Evolutionary conservation across 768 basidiomycete species (phyloP).

Genomic region (Naganishia friedmannii): DNA sequence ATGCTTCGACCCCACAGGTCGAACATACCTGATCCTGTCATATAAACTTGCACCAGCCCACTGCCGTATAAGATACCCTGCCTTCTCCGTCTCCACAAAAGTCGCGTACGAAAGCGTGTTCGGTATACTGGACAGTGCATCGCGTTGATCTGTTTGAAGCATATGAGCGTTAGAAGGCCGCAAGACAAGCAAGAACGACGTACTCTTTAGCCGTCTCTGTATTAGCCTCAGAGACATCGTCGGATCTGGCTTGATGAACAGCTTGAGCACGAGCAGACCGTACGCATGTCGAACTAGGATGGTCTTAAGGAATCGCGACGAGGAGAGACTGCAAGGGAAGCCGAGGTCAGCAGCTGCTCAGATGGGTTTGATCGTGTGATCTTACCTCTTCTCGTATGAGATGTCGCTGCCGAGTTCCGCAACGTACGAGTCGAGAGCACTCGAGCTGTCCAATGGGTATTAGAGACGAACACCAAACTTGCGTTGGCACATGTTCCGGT

Average conservation of each 20-base stretch:
- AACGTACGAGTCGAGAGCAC: conserved; percentile 83
- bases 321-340: conserved; percentile 59
- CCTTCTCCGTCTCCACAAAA: conserved; percentile 91
- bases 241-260: conserved; percentile 92
- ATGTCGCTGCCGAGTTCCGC: conserved; percentile 82
- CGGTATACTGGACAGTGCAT: conserved; percentile 74
- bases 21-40: conserved; percentile 85
- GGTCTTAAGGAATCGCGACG: conserved; percentile 74
- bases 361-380: background rate
- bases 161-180: conserved; percentile 5
- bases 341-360: background rate
- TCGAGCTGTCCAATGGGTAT: too few species aligned
- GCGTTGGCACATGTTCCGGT: background rate
- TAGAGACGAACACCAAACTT: too few species aligned
- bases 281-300: conserved; percentile 81
- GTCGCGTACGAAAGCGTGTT: conserved; percentile 86
- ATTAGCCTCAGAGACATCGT: conserved; percentile 72
- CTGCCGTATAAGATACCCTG: conserved; percentile 89
- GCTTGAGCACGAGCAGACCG: conserved; percentile 83
- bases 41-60: conserved; percentile 93
- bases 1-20: background rate
- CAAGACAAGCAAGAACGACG: conserved; percentile 26
- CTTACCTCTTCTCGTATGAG: conserved; percentile 85
- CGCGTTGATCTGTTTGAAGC: conserved; percentile 54
- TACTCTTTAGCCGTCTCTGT: conserved; percentile 71